Conservation (phyloP, 2,329 filamentous ascomycete genomes). For the Ilyonectria sp. region DNA sequence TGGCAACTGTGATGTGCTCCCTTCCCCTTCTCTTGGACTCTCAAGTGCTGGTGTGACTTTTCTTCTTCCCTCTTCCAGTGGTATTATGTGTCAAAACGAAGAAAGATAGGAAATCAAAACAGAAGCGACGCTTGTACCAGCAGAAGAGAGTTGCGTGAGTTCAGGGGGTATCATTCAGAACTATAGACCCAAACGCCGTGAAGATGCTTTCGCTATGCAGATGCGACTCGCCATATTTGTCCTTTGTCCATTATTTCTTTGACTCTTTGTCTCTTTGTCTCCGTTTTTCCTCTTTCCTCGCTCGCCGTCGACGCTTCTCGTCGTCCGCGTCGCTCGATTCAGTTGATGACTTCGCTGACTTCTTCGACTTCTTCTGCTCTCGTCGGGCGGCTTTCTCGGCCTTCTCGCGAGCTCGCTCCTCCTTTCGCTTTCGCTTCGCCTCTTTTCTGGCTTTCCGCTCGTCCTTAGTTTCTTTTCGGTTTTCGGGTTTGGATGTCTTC, state of each 20-base stretch:
- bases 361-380: slow-evolving; percentile 46
- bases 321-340: slow-evolving; percentile 54
- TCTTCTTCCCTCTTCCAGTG: too few relatives aligned
- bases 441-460: slow-evolving; percentile 57
- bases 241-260: slow-evolving; percentile 34
- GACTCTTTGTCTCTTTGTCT: slow-evolving; percentile 48
- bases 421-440: slow-evolving; percentile 51
- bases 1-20: too few relatives aligned
- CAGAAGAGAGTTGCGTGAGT: too few relatives aligned
- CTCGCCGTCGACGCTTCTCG: slow-evolving; percentile 63
- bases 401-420: slow-evolving; percentile 43
- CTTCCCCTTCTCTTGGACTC: too few relatives aligned
- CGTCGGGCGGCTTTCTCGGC: slow-evolving; percentile 43
- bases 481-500: slow-evolving; percentile 30
- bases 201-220: slow-evolving; percentile 36
- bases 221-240: slow-evolving; percentile 31
- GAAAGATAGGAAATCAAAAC: too few relatives aligned
- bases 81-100: too few relatives aligned
- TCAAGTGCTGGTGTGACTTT: too few relatives aligned
- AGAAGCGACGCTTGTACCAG: too few relatives aligned
- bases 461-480: slow-evolving; percentile 60
- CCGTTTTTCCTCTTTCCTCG: slow-evolving; percentile 60
- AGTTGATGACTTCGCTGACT: slow-evolving; percentile 46
- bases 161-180: slow-evolving; percentile 51
- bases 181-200: slow-evolving; percentile 48